These are phyloP conservation scores for Thermoascus crustaceus DNA, from an alignment of 2,329 filamentous ascomycete genomes.

Conservation along the genomic window DNA sequence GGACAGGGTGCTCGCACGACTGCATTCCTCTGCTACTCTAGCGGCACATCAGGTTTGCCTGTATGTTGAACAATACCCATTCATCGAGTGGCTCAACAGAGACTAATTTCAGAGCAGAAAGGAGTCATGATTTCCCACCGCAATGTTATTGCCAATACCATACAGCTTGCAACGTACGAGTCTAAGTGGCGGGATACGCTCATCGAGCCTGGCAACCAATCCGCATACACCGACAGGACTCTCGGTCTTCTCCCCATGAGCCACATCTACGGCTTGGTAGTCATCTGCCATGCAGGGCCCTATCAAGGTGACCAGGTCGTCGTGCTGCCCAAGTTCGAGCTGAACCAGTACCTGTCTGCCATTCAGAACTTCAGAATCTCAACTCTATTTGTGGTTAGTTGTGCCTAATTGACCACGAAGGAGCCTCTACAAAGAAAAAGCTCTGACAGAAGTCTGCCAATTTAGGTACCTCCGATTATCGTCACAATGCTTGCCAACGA, in stretches of 20 bases:
- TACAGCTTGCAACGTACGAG: slow-evolving; percentile 54
- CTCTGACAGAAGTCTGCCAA: too few relatives aligned
- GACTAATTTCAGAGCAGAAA: slow-evolving; percentile 47
- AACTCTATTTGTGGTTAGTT: slow-evolving; percentile 57
- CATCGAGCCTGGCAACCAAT: slow-evolving; percentile 29
- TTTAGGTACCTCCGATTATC: slow-evolving; percentile 69
- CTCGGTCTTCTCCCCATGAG: slow-evolving; percentile 71
- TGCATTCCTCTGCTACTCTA: slow-evolving; percentile 72
- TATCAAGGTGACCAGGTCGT: slow-evolving; percentile 68
- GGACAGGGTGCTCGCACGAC: slow-evolving; percentile 49
- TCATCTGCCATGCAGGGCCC: slow-evolving; percentile 56
- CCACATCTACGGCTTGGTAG: slow-evolving; percentile 72
- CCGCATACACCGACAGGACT: slow-evolving; percentile 46
- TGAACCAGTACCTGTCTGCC: slow-evolving; percentile 53
- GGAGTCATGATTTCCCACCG: slow-evolving; percentile 74
- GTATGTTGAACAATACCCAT: slow-evolving; percentile 37
- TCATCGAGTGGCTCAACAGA: background rate
- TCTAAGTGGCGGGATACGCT: slow-evolving; percentile 21
- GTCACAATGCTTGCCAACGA: slow-evolving; percentile 64
- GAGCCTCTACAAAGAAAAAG: too few relatives aligned
- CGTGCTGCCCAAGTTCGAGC: slow-evolving; percentile 65
- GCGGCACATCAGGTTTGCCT: slow-evolving; percentile 69
- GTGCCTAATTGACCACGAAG: too few relatives aligned
- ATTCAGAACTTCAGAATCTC: slow-evolving; percentile 64
- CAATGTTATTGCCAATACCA: slow-evolving; percentile 69